Conservation (phyloP, 768 basidiomycete genomes). For the Neoboletus brunneissimus region DNA sequence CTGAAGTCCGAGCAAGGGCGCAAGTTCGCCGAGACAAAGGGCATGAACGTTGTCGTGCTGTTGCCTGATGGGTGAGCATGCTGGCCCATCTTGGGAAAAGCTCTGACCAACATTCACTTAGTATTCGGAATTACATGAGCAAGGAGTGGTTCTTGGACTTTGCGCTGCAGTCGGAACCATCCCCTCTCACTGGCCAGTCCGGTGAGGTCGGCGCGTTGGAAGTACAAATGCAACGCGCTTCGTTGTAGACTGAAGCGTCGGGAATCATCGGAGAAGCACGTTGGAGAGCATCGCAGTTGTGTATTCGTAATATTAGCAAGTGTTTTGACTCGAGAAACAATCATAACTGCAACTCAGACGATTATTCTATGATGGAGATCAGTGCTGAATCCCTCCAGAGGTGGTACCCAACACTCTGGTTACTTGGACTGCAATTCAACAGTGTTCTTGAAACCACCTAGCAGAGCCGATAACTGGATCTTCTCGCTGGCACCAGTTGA, state of each 20-base stretch:
- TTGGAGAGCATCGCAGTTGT: not conserved
- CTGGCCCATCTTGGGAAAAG: not conserved
- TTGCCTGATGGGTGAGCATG: constrained; percentile 81
- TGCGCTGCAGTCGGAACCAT: constrained; percentile 52
- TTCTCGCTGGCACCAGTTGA: constrained; percentile 94
- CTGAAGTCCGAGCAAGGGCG: constrained; percentile 68
- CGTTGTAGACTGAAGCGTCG: not conserved
- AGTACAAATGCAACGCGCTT: constrained; percentile 2
- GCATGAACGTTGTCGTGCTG: constrained; percentile 84
- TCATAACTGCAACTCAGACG: not conserved
- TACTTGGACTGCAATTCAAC: constrained; percentile 68
- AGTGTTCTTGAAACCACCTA: constrained; percentile 91
- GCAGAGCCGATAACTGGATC: constrained; percentile 85
- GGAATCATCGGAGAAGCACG: not conserved
- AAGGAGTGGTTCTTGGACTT: constrained; percentile 87
- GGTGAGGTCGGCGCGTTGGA: not conserved
- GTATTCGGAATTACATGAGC: constrained; percentile 92
- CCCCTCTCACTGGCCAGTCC: constrained; percentile 36
- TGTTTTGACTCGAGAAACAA: not conserved
- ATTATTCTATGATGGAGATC: not conserved
- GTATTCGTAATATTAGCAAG: not conserved
- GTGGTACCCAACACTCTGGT: not conserved
- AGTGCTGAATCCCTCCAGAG: not conserved
- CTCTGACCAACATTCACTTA: constrained; percentile 26
- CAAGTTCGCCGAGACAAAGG: constrained; percentile 59